phyloP scores from a whole-genome alignment of 768 basidiomycete species.

The Butyriboletus loyo region DNA sequence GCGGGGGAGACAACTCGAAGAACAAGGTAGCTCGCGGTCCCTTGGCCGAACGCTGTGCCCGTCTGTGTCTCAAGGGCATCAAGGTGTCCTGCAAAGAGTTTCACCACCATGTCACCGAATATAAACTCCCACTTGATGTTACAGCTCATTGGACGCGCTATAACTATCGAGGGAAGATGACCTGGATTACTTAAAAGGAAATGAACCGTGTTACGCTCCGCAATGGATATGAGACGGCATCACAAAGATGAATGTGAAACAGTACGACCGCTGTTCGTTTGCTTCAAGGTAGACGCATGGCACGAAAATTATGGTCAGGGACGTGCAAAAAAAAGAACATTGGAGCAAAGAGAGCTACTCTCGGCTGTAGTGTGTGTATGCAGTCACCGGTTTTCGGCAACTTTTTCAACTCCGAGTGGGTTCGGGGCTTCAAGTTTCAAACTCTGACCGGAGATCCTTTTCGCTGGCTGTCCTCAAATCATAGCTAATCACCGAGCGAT shows the following conservation, averaged over 20 bases:
- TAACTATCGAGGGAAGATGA: background rate
- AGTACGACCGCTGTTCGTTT: background rate
- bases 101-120: background rate
- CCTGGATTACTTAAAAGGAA: background rate
- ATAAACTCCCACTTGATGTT: background rate
- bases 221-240: background rate
- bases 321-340: too few species aligned
- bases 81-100: background rate
- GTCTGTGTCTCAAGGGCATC: slow-evolving; percentile 1
- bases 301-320: background rate
- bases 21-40: background rate
- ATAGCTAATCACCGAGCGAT: too few species aligned
- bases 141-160: background rate
- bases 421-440: too few species aligned
- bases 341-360: too few species aligned
- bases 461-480: too few species aligned
- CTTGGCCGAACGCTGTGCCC: slow-evolving; percentile 3
- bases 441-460: too few species aligned
- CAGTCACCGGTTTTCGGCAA: too few species aligned
- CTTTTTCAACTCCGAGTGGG: too few species aligned
- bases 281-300: background rate
- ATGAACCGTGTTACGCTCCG: background rate
- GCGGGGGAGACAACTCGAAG: background rate
- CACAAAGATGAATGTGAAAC: background rate
- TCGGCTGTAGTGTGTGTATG: background rate